phyloP scores from a whole-genome alignment of 148 eudicot species.

The Euryodendron excelsum region DNA sequence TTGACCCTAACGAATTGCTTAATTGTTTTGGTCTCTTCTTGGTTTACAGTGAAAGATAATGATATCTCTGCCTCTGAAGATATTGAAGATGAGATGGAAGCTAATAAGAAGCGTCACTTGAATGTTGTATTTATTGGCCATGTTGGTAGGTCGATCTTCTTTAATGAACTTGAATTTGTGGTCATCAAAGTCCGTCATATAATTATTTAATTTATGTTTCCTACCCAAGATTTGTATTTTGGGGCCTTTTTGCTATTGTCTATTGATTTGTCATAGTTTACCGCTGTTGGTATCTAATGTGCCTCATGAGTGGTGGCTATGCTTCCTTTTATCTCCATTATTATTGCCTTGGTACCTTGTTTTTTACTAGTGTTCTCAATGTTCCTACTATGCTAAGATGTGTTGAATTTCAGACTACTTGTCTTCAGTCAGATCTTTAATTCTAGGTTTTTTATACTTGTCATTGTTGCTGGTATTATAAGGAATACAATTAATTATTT shows the following conservation, averaged over 20 bases:
- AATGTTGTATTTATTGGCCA: slow-evolving; percentile 98
- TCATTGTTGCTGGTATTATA: not conserved
- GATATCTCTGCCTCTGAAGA: slow-evolving; percentile 43
- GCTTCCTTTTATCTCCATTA: not conserved
- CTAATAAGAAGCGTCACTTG: slow-evolving; percentile 68
- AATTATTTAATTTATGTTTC: not conserved
- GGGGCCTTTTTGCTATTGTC: not conserved
- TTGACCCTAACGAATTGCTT: not conserved
- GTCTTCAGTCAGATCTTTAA: not conserved
- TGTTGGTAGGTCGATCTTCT: slow-evolving; percentile 66
- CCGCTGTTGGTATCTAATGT: not conserved
- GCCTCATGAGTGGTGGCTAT: not conserved
- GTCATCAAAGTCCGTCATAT: not conserved
- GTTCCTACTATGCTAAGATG: not conserved
- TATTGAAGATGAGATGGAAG: slow-evolving; percentile 41
- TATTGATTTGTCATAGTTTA: not conserved
- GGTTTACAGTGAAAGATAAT: slow-evolving; percentile 27
- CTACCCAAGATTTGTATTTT: not conserved
- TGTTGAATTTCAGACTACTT: not conserved
- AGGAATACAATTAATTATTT: too few relatives aligned
- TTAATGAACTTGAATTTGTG: not conserved
- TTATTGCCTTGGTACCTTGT: not conserved
- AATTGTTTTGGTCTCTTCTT: slow-evolving; percentile 6
- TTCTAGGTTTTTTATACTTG: not conserved
- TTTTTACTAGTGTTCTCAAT: not conserved